Evolutionary conservation across 306 rosid species (phyloP).

Genomic region (Sicyos baderoa): DNA sequence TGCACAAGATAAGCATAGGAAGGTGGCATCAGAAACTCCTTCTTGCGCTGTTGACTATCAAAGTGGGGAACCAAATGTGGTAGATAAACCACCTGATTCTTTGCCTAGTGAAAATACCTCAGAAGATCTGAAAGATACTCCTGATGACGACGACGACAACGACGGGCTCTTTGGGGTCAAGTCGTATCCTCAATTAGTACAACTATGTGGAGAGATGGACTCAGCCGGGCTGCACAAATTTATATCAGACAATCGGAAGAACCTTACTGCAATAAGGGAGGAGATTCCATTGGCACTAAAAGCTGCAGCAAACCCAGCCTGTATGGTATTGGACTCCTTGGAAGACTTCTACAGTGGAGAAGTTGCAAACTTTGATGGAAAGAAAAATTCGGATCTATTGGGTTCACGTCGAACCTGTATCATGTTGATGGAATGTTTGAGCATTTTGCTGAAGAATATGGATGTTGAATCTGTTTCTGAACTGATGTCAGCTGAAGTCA

Average conservation of each 20-base stretch:
- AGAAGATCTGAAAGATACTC: constrained; percentile 41
- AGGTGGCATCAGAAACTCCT: constrained; percentile 45
- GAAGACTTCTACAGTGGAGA: constrained; percentile 70
- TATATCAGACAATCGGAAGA: constrained; percentile 84
- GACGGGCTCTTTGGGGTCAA: constrained; percentile 13
- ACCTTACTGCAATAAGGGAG: constrained; percentile 79
- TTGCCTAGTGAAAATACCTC: constrained; percentile 37
- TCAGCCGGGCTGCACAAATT: constrained; percentile 80
- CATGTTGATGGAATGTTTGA: constrained; percentile 96
- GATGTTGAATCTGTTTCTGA: constrained; percentile 33
- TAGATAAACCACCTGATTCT: constrained; percentile 52
- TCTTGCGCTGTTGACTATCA: constrained; percentile 35
- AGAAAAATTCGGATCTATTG: constrained; percentile 80
- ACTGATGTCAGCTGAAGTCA: constrained; percentile 56
- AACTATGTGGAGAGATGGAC: constrained; percentile 79
- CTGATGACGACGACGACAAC: constrained; percentile 19
- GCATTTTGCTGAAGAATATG: constrained; percentile 49
- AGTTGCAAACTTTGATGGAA: constrained; percentile 54
- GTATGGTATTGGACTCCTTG: constrained; percentile 67
- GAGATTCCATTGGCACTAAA: constrained; percentile 76
- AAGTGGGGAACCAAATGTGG: constrained; percentile 30
- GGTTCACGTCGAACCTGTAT: constrained; percentile 93
- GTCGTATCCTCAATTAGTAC: constrained; percentile 64
- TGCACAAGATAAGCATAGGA: constrained; percentile 71
- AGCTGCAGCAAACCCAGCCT: constrained; percentile 75